Evolutionary conservation across 208 protist species (phyloP).

Genomic region (Herpetomonas tarakana): DNA sequence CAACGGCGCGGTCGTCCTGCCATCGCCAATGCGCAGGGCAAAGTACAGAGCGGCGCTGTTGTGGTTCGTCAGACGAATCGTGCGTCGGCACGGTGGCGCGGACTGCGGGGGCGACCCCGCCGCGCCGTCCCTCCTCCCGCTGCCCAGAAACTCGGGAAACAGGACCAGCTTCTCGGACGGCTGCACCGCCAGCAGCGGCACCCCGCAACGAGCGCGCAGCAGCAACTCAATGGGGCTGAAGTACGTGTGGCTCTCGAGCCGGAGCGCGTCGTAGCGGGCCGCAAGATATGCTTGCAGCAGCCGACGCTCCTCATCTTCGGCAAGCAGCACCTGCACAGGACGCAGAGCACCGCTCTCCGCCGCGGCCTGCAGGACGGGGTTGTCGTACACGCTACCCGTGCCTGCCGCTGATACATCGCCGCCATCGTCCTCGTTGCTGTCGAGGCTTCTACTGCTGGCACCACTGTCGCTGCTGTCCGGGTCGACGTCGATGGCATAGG

Average conservation of each 20-base stretch:
- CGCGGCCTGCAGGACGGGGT: conserved; percentile 8
- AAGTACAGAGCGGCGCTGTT: conserved; percentile 77
- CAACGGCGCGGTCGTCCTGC: not conserved
- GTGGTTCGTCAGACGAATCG: conserved; percentile 71
- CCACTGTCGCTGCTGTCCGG: conserved; percentile 1
- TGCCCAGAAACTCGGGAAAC: conserved; percentile 28
- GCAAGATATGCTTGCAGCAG: conserved; percentile 58
- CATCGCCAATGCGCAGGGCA: conserved; percentile 26
- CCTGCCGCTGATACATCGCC: conserved; percentile 8
- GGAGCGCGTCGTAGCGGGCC: conserved; percentile 37
- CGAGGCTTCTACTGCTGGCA: too few relatives aligned
- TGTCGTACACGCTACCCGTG: not conserved
- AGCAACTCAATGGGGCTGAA: conserved; percentile 81
- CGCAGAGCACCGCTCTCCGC: conserved; percentile 12
- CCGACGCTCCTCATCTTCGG: conserved; percentile 62
- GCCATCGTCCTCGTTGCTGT: conserved; percentile 4
- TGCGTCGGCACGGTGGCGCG: conserved; percentile 34
- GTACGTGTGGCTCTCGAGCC: conserved; percentile 44
- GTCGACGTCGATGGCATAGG: not conserved
- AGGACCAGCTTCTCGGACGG: conserved; percentile 48
- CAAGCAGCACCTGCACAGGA: conserved; percentile 46
- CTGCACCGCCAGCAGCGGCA: conserved; percentile 64
- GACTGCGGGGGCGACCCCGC: not conserved
- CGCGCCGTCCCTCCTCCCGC: not conserved
- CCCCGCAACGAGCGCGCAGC: conserved; percentile 69